Evolutionary conservation across 768 basidiomycete species (phyloP), one percentile per base, ranked within the genome.

Genomic region (Serendipita indica): DNA sequence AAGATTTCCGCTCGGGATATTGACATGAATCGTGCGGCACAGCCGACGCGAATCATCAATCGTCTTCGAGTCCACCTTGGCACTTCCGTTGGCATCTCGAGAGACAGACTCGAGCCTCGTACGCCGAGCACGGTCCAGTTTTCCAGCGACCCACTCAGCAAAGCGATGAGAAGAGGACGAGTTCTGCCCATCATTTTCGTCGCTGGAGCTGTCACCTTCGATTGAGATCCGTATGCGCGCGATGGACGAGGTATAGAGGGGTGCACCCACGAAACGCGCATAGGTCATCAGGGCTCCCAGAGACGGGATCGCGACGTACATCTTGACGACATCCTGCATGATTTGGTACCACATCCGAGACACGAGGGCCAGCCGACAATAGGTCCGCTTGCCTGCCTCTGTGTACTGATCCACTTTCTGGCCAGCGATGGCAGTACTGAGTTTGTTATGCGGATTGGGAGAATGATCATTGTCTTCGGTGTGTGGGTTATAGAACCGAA

Each of bases 1-100:
- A n/a, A 54, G 49, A 32, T 54, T 54, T 27, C 49, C 49, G 10
- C 20, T 54, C 6, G 49, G 49, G 10, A 54, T 54, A 28, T 54
- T 32, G n/a, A 54, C 5, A 30, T 54, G 49, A 10, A 54, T 27
- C 18, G 49, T 27, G 7, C 49, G 49, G 22, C 49, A 54, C 20
- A 54, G 49, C 30, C 49, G 5, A 27, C 49, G 20, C 16, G 49
- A n/a, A 10, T 37, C n/a, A 10, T 37, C 35, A 10, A n/a, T n/a
- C 10, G 10, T 37, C n/a, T 37, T 37, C 10, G 10, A 10, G 10
- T 10, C 35, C 10, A 10, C 10, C 10, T 10, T n/a, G 35, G 35
- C 10, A n/a, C 35, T 37, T n/a, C n/a, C 35, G 10, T 37, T 10
- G 10, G 10, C 35, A n/a, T 37, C 35, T 10, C 10, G 10, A n/a